phyloP scores from a whole-genome alignment of 352 stramenopile genomes.

The Pythium sukuiense region DNA sequence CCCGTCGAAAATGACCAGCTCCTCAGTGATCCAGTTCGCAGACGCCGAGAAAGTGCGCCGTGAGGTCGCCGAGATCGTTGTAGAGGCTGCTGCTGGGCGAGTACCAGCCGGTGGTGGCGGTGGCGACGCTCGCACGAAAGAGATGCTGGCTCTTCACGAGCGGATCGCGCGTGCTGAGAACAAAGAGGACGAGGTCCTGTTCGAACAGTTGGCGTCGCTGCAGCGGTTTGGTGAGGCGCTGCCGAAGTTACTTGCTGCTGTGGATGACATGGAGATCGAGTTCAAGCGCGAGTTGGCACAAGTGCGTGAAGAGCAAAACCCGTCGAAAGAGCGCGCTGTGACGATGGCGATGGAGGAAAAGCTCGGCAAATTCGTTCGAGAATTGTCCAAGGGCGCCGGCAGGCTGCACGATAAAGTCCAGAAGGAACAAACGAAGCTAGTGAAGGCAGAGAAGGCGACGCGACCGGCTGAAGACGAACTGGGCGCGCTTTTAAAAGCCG shows the following conservation, averaged over 20 bases:
- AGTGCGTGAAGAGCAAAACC: conserved; percentile 58
- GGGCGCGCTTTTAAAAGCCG: conserved; percentile 20
- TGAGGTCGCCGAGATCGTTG: conserved; percentile 49
- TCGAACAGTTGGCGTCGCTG: conserved; percentile 30
- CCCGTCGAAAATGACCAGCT: conserved; percentile 44
- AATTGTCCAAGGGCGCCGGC: conserved; percentile 14
- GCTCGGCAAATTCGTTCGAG: conserved; percentile 6
- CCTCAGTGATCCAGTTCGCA: conserved; percentile 45
- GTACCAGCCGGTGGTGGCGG: conserved; percentile 9
- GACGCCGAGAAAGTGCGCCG: conserved; percentile 55
- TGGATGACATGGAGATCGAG: conserved; percentile 45
- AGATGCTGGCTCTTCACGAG: conserved; percentile 42
- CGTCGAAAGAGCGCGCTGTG: conserved; percentile 44
- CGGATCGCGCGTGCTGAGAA: conserved; percentile 48
- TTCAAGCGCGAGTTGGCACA: conserved; percentile 43
- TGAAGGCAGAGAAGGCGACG: conserved; percentile 1
- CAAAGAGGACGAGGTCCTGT: conserved; percentile 47
- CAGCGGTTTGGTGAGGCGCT: conserved; percentile 47
- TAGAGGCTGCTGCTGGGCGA: conserved; percentile 38
- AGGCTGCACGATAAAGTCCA: conserved; percentile 10
- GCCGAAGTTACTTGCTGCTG: conserved; percentile 35
- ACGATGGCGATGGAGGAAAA: conserved; percentile 40
- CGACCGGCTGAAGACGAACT: conserved; percentile 9
- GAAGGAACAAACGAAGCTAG: conserved; percentile 8
- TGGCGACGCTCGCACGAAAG: not conserved